Evolutionary conservation across 208 protist species (phyloP), one percentile per base, ranked within the genome.

Genomic region (Crithidia sp.): DNA sequence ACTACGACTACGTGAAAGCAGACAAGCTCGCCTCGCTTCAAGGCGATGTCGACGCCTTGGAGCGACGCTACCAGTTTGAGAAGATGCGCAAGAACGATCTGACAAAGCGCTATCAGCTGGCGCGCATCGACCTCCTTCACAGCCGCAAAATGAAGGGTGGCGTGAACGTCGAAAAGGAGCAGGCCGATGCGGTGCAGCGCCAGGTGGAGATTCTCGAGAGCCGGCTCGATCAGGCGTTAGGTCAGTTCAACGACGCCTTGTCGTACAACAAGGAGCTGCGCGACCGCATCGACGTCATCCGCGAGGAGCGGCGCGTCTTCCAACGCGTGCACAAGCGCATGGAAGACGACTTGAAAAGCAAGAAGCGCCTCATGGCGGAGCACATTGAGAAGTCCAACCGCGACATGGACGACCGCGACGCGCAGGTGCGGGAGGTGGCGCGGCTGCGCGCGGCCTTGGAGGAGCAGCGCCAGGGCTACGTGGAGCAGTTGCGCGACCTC

Each of bases 241-340:
- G 97, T 36, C 98, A 98, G 85, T 99, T 98, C 81, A 99, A 99
- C 85, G 94, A 98, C 66, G 89, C 93, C 13, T 85, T 99, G 16
- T 90, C 96, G 37, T 86, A 94, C 79, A 99, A 99, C 84, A 98
- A 96, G 78, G 84, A 96, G 73, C 81, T 99, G 17, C 93, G 97
- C 49, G 97, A 98, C 67, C 76, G 96, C 64, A 99, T 99, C 71
- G 95, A 99, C 83, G 95, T 97, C 77, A 95, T 99, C 36, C 85
- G 97, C 17, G 91, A 96, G 52, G 98, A 99, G 81, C 90, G 98
- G 12, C 86, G 96, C 41, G 96, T 99, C 9, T 99, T 99, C 78
- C 97, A 99, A 81, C 93, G 88, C n/a, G 93, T 99, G 56, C 96
- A 99, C 84, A 97, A 97, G 69, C 94, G 95, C 71, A 89, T 99